Conservation (phyloP, 2,329 filamentous ascomycete species). For the Colletotrichum truncatum region DNA sequence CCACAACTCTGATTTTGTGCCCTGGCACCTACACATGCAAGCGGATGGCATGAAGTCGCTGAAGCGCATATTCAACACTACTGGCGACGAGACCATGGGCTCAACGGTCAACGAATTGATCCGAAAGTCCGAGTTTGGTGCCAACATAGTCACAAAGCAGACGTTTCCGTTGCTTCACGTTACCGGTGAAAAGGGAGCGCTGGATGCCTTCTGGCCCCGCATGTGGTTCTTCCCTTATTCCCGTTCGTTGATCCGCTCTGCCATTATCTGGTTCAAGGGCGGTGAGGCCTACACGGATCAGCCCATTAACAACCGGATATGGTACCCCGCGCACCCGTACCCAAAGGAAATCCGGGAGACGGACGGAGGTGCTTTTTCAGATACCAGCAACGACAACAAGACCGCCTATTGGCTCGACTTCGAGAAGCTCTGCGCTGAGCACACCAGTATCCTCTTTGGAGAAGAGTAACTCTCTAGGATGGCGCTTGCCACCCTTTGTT, state of each 20-base stretch:
- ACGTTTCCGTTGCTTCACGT: constrained; percentile 49
- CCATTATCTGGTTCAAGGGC: constrained; percentile 36
- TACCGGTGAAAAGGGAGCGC: constrained; percentile 45
- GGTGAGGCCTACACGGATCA: constrained; percentile 36
- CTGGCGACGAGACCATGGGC: constrained; percentile 38
- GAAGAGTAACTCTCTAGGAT: constrained; percentile 7
- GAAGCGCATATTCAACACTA: constrained; percentile 40
- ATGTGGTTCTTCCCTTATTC: constrained; percentile 50
- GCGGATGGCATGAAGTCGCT: constrained; percentile 39
- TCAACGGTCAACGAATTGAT: constrained; percentile 42
- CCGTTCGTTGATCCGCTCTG: constrained; percentile 39
- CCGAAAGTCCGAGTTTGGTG: constrained; percentile 41
- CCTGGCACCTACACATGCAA: constrained; percentile 43
- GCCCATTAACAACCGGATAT: constrained; percentile 42
- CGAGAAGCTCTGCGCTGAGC: constrained; percentile 27
- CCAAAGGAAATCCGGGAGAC: constrained; percentile 20
- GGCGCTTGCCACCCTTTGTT: not conserved
- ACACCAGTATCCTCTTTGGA: constrained; percentile 24
- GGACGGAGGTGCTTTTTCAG: constrained; percentile 30
- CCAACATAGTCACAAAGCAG: constrained; percentile 47
- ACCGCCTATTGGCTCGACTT: constrained; percentile 28
- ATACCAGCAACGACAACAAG: constrained; percentile 28
- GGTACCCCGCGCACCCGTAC: constrained; percentile 34
- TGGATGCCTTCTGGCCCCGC: constrained; percentile 42
- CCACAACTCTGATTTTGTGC: constrained; percentile 37